Evolutionary conservation across 225 moss, liverwort and hornwort species (phyloP).

Genomic region (Antitrichia curtipendula): DNA sequence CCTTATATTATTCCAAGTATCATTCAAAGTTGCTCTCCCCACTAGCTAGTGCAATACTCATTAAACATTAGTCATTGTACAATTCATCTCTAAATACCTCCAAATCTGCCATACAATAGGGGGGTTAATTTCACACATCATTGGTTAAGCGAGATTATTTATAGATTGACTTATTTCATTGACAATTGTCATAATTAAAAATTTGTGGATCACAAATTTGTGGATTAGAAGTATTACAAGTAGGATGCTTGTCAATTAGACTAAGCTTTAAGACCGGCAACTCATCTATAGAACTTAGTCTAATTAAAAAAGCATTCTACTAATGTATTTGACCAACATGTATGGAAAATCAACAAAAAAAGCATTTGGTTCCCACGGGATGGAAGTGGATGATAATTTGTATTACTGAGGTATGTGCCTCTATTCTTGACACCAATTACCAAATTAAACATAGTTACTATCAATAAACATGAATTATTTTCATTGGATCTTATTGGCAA

Average conservation of each 20-base stretch:
- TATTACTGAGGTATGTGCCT: not conserved
- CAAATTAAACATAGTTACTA: not conserved
- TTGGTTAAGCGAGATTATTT: not conserved
- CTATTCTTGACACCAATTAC: not conserved
- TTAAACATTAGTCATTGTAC: not conserved
- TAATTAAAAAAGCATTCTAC: not conserved
- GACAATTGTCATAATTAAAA: not conserved
- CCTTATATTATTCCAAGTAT: not conserved
- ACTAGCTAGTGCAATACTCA: not conserved
- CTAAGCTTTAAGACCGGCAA: not conserved
- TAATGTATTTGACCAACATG: not conserved
- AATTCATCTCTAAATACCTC: too few species aligned
- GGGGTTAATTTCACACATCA: not conserved
- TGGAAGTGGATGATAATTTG: not conserved
- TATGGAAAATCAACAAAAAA: not conserved
- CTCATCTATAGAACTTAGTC: not conserved
- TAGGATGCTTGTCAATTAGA: not conserved
- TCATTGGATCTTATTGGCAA: not conserved
- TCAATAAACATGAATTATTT: not conserved
- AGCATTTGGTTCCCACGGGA: too few species aligned
- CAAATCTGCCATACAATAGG: too few species aligned
- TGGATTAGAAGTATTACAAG: not conserved
- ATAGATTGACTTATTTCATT: accelerated
- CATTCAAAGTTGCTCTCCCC: not conserved
- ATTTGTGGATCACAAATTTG: not conserved